A percentile compares a stretch with the other conserved stretches of the same genome.
phyloP scores from a whole-genome alignment of 2,329 filamentous ascomycete genomes.

The Beauveria pseudobassiana region DNA sequence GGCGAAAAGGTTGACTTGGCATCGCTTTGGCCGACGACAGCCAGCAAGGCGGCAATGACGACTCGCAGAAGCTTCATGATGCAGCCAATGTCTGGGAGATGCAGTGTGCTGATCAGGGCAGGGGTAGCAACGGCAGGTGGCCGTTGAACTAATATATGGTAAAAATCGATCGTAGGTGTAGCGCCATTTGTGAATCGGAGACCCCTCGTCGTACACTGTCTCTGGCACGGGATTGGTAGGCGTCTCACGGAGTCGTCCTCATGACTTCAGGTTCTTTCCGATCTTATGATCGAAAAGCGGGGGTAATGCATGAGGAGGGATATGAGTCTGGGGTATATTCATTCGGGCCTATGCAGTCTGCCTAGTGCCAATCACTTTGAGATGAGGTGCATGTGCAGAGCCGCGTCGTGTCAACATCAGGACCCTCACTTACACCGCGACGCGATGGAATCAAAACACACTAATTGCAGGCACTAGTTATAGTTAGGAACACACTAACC shows the following conservation, averaged over 20 bases:
- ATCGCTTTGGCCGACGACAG: constrained; percentile 20
- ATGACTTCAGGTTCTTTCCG: background rate
- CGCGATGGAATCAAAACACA: background rate
- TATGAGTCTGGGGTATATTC: background rate
- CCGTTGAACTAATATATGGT: background rate
- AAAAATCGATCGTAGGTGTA: background rate
- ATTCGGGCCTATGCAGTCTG: background rate
- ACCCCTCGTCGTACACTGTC: background rate
- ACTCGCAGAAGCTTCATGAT: constrained; percentile 11
- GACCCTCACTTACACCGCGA: background rate
- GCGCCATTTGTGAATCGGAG: background rate
- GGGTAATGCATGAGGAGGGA: background rate
- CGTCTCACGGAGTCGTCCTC: background rate
- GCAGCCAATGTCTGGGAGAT: background rate
- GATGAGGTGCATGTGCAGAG: background rate
- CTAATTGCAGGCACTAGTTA: background rate
- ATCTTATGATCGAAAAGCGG: background rate
- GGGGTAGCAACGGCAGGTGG: background rate
- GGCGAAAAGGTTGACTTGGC: constrained; percentile 52
- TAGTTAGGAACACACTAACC: background rate
- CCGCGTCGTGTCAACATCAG: background rate
- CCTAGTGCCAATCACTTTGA: background rate
- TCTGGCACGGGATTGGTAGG: background rate
- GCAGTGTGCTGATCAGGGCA: background rate
- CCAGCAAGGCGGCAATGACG: constrained; percentile 21